Base-by-base conservation (phyloP, 23 red algal species). In the Gracilariopsis chorda region DNA sequence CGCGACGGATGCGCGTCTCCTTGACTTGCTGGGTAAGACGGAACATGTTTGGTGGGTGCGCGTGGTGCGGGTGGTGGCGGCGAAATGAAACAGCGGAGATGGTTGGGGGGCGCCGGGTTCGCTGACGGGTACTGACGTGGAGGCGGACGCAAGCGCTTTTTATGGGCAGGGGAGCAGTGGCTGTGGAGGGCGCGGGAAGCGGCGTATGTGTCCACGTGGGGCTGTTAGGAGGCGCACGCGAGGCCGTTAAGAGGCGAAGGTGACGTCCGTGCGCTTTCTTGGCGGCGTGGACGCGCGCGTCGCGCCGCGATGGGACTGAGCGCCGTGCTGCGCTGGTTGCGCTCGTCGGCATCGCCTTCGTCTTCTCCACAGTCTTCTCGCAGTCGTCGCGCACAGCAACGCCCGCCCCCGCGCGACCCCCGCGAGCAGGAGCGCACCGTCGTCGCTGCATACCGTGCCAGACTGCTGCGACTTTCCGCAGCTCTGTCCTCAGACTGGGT, bases 11-110 rank as follows among this genome's bases (percentile, higher is more conserved):
- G 45, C 82, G 62, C 21, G 82, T 74, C 60, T 87, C 82, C 65
- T 87, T 87, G 62, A 87, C 82, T 70, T 87, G 56, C 46, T 87
- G 82, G 20, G 61, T 41, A 28, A 87, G 59, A 27, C 82, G 59
- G 60, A 87, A 87, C 82, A 87, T 87, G 65, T 25, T n/a, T 20
- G 79, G 23, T 13, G 51, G 33, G 41, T 27, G 37, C 0, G 79
- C 63, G 68, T 3, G 68, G 68, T 56, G 53, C 8, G 16, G 49
- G 76, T 9, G 76, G 49, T 7, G 76, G 21, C 71, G 47, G 73
- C 7, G 51, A 20, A 55, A 55, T 55, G 49, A n/a, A n/a, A 55
- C n/a, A n/a, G 34, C 14, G 33, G 45, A 43, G 32, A 24, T 32
- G 73, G 9, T 12, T 1, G 34, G 34, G 1, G 7, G 34, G 34